Evolutionary conservation across 2,329 filamentous ascomycete genomes (phyloP), one percentile per base, ranked within the genome.

Genomic region (Colletotrichum falcatum): DNA sequence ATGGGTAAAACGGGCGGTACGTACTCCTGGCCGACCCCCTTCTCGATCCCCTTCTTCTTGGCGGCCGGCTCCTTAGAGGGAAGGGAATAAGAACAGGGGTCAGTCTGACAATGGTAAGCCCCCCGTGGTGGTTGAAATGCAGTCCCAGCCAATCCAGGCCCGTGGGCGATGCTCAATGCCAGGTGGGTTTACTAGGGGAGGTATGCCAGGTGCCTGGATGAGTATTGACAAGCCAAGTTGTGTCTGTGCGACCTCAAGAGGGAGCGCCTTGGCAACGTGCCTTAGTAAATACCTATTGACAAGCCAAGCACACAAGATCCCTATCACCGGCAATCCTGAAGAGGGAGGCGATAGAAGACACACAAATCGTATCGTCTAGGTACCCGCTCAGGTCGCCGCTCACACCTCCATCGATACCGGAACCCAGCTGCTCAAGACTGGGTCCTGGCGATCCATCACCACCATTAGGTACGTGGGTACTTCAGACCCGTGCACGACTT

Each of bases 1-100:
- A 37, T 55, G 23, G 23, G 18, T 66, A 48, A 66, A 63, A 55
- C 58, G n/a, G 56, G 39, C 49, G 59, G 26, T 54, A 66, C 58
- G 58, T 61, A 55, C 37, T 44, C 20, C 8, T n/a, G 18, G 18
- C 42, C 18, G 20, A n/a, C 42, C 33, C 65, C 51, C n/a, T 26
- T 35, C 49, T 33, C 30, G 33, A 39, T 61, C 53, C 53, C 65
- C 23, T 58, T 53, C 60, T 33, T 53, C 37, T 37, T 26, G 42
- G 28, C n/a, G n/a, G n/a, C n/a, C n/a, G 18, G 16, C 49, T 69
- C 46, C 48, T 33, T 55, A 23, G 8, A 18, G 9, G 26, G 48
- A 23, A n/a, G 51, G 12, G 7, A 12, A 35, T 35, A 33, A n/a
- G 28, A 28, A 42, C 61, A 60, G 30, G 61, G 66, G 39, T 44